Evolutionary conservation across 352 stramenopile genomes (phyloP).

Genomic region (Pythium brachiatum): DNA sequence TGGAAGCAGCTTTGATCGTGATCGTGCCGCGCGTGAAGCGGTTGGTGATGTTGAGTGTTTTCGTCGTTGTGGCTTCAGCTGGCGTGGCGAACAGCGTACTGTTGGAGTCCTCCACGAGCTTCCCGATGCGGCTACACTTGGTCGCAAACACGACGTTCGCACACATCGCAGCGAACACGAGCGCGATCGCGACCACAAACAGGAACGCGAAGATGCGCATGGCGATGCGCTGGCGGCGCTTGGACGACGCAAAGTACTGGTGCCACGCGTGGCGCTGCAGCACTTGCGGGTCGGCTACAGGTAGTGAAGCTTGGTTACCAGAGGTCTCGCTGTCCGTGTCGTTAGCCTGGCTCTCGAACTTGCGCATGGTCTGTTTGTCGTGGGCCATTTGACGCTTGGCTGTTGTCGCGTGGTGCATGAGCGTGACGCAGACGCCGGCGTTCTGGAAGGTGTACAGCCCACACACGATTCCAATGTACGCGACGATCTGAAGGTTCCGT

Average conservation of each 20-base stretch:
- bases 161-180: slow-evolving; percentile 92
- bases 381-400: slow-evolving; percentile 58
- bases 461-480: slow-evolving; percentile 56
- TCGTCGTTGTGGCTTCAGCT: slow-evolving; percentile 7
- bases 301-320: background rate
- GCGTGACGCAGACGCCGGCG: slow-evolving; percentile 44
- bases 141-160: slow-evolving; percentile 65
- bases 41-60: slow-evolving; percentile 34
- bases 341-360: slow-evolving; percentile 13
- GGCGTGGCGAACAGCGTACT: slow-evolving; percentile 36
- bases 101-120: slow-evolving; percentile 37
- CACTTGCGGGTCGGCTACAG: slow-evolving; percentile 11
- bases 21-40: slow-evolving; percentile 44
- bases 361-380: slow-evolving; percentile 48
- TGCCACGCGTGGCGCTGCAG: slow-evolving; percentile 41
- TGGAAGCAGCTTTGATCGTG: slow-evolving; percentile 22
- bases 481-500: slow-evolving; percentile 51
- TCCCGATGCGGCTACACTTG: slow-evolving; percentile 69
- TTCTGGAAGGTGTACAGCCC: slow-evolving; percentile 58
- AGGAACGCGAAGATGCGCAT: slow-evolving; percentile 56
- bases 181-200: slow-evolving; percentile 42
- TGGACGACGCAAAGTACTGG: slow-evolving; percentile 55
- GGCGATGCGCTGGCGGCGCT: slow-evolving; percentile 53
- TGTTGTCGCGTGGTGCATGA: slow-evolving; percentile 49
- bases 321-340: slow-evolving; percentile 11